phyloP scores from a whole-genome alignment of 495 filamentous ascomycete species.

The Friedmanniomyces simplex region DNA sequence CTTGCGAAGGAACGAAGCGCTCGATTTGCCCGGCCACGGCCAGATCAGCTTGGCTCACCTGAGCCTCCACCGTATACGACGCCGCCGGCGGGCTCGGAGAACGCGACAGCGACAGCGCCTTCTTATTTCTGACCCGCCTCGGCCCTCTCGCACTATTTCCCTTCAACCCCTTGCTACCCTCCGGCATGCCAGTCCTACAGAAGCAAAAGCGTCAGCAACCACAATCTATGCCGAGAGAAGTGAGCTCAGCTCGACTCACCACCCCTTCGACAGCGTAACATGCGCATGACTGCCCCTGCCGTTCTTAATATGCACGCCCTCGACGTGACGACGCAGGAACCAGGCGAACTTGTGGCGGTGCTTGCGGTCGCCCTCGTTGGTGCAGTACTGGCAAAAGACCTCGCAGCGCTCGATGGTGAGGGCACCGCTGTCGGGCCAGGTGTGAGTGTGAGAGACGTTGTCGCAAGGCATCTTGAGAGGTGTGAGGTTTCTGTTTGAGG shows the following conservation, averaged over 20 bases:
- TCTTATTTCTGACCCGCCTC: not conserved
- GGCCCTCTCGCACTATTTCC: not conserved
- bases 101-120: not conserved
- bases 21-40: not conserved
- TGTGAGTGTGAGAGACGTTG: not conserved
- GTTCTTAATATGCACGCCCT: not conserved
- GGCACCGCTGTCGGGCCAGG: slow-evolving; percentile 3
- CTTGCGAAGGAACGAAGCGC: not conserved
- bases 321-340: slow-evolving; percentile 7
- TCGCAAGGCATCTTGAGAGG: slow-evolving; percentile 4
- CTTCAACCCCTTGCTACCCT: not conserved
- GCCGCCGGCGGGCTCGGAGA: not conserved
- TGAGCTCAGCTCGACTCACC: not conserved
- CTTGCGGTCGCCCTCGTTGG: not conserved
- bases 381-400: slow-evolving; percentile 11
- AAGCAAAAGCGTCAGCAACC: not conserved
- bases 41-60: not conserved
- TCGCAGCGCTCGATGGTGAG: slow-evolving; percentile 9
- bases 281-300: not conserved
- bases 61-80: not conserved
- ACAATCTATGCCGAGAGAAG: not conserved
- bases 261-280: not conserved
- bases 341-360: slow-evolving; percentile 4
- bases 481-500: not conserved
- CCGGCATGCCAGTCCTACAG: not conserved